Evolutionary conservation across 352 stramenopile species (phyloP).

Genomic region (Phytophthora citricola): DNA sequence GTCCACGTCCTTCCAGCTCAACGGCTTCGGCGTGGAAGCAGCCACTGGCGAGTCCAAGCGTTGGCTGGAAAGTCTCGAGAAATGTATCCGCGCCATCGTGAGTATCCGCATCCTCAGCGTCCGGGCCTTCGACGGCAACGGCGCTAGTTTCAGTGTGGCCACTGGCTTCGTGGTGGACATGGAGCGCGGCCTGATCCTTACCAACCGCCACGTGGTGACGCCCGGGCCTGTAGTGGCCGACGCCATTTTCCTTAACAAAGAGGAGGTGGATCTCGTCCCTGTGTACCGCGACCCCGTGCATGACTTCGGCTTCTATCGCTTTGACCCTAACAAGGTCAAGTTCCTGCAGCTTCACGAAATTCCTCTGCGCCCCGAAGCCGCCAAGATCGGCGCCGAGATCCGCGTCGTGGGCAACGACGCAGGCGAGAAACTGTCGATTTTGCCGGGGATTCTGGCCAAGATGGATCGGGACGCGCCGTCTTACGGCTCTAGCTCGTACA

Average conservation of each 20-base stretch:
- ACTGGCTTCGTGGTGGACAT: constrained; percentile 94
- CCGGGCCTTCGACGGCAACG: constrained; percentile 89
- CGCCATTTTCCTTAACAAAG: constrained; percentile 94
- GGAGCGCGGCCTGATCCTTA: constrained; percentile 89
- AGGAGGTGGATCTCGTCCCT: constrained; percentile 91
- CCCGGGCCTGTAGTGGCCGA: constrained; percentile 88
- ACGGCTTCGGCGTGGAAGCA: constrained; percentile 47
- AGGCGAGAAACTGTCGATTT: constrained; percentile 92
- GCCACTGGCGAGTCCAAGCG: constrained; percentile 62
- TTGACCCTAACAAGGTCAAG: constrained; percentile 90
- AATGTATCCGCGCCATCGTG: constrained; percentile 81
- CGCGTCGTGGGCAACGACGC: constrained; percentile 93
- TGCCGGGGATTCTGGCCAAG: constrained; percentile 91
- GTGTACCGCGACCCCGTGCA: constrained; percentile 93
- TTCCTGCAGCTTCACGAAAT: constrained; percentile 90
- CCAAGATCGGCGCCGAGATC: constrained; percentile 92
- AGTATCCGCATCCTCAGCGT: constrained; percentile 90
- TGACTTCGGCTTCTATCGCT: constrained; percentile 93
- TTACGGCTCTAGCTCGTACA: constrained; percentile 89
- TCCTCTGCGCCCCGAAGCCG: constrained; percentile 81
- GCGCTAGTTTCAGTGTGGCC: constrained; percentile 85
- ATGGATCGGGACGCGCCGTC: constrained; percentile 91
- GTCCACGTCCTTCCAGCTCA: constrained; percentile 34
- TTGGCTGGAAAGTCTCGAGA: constrained; percentile 76
- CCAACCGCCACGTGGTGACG: constrained; percentile 93